Base-by-base conservation (phyloP, 1,284 basidiomycete genomes). In the Pisolithus thermaeus region DNA sequence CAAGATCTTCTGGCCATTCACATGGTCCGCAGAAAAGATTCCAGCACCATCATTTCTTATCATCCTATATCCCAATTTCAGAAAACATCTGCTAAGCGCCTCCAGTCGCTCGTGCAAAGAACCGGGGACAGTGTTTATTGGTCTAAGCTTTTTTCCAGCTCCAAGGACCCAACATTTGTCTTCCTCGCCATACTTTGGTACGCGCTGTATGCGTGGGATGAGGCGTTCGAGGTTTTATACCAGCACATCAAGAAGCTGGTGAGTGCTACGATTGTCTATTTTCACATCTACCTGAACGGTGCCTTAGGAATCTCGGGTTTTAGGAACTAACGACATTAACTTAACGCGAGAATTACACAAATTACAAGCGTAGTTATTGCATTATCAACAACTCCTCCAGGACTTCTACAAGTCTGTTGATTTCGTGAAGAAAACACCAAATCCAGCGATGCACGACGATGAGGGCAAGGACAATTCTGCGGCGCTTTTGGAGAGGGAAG, bases 161-260 rank as follows among this genome's bases (percentile, higher is more conserved):
- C 75, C 0, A 61, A 58, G 7, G 79, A 81, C 58, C 77, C 79
- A 0, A 80, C 79, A 0, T 76, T 81, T 49, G 57, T 81, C 1
- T 68, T 81, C 16, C 65, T 81, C 27, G 69, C 74, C 4, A 74
- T 74, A 41, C 62, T 82, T 42, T 81, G 80, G 79, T 77, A 81
- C 48, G 76, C 77, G 4, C 55, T 80, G 52, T 81, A 80, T 56
- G 76, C 76, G 0, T 81, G 79, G 78, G 80, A 82, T 50, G 72
- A 82, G 56, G 70, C 78, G 0, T 58, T 81, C 6, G 79, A 80
- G 52, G 65, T 68, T 35, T 61, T 82, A 37, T 79, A 79, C 48
- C 53, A 61, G 1, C 72, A 80, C 56, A 72, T 82, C 35, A 73
- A 68, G 53, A 61, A 56, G 37, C 65, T 80, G 46, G 79, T 79